Base-by-base conservation (phyloP, 2,329 filamentous ascomycete genomes). In the Stemphylium beticola region DNA sequence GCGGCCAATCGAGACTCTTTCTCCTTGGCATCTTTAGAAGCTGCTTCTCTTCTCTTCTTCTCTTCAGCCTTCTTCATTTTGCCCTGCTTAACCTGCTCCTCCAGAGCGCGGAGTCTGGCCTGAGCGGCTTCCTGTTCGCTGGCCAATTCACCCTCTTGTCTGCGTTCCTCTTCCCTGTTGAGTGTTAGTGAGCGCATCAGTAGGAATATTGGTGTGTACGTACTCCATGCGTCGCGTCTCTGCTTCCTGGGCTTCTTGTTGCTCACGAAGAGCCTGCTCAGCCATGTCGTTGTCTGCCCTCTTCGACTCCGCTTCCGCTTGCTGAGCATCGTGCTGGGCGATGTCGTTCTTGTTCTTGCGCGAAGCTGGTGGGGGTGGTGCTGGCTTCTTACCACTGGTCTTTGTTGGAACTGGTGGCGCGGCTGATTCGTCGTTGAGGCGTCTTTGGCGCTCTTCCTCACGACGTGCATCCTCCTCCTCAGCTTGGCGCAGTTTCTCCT, bases 1-100 rank as follows among this genome's bases (percentile, higher is more conserved):
- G 90, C 89, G 20, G 91, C 91, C 61, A 97, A 81, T 73, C 90
- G 89, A 48, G 87, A 82, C 74, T 98, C 93, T 73, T 96, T 93
- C 67, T 96, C 91, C 75, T 92, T 93, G 7, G 92, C 86, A 64
- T 95, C 91, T 44, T 89, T 90, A 69, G 90, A 82, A 9, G 92
- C 92, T 18, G 92, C 93, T 79, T 96, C 93, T 81, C 92, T 95
- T 66, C 85, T 89, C 60, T 88, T 91, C 81, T 96, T 97, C 78
- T 97, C 95, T 75, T 99, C 95, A 64, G 96, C 90, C 77, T 96
- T 98, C 82, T 92, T 93, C 47, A 98, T 79, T 79, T 98, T 99
- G 68, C 93, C 92, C 72, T 93, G 91, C 60, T 88, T 88, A 47
- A 98, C 92, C 76, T 97, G 92, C 73, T 98, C 92, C 76, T 99